Base-by-base conservation (phyloP, 1,284 basidiomycete species). In the Fomitopsis palustris region DNA sequence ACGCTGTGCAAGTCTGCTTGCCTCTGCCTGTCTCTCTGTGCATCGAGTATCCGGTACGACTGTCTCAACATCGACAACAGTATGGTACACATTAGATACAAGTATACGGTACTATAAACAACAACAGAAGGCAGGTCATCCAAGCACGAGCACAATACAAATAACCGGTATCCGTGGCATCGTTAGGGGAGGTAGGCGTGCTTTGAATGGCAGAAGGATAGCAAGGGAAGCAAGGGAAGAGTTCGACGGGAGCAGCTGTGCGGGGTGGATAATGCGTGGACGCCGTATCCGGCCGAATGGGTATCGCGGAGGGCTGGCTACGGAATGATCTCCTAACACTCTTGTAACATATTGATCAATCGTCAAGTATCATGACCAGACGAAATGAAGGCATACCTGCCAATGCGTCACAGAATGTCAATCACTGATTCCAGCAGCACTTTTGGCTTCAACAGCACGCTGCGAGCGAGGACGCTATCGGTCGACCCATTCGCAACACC, bases 351-450 rank as follows among this genome's bases (percentile, higher is more conserved):
- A 7, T 33, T 7, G 12, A 2, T 33, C 35, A 37, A 4, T 14
- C n/a, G n/a, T n/a, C n/a, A n/a, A 37, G 35, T 3, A 37, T 14
- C 8, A 37, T 37, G 35, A 3, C 16, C 52, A 37, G 33, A 31
- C 4, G 19, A 9, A 33, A 12, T 8, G 19, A 49, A 23, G 6
- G 27, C 51, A 2, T 25, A 39, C 51, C 51, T 21, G 51, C 23
- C 2, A 14, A 12, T 8, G 3, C 21, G 25, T 69, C 65, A 74
- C 61, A 74, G 60, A 41, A 74, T 64, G 29, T 74, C 72, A 31
- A 63, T 62, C 49, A 74, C 72, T 53, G 71, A 74, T 57, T 75
- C 74, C 29, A 76, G 62, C 37, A 76, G 64, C 31, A 76, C 74
- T 63, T 72, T 74, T 25, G 74, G 74, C 63, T 74, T 76, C 43